These are phyloP conservation scores for Tillandsia fasciculata DNA, from an alignment of 176 grass and related monocot genomes.

Conservation along the genomic window DNA sequence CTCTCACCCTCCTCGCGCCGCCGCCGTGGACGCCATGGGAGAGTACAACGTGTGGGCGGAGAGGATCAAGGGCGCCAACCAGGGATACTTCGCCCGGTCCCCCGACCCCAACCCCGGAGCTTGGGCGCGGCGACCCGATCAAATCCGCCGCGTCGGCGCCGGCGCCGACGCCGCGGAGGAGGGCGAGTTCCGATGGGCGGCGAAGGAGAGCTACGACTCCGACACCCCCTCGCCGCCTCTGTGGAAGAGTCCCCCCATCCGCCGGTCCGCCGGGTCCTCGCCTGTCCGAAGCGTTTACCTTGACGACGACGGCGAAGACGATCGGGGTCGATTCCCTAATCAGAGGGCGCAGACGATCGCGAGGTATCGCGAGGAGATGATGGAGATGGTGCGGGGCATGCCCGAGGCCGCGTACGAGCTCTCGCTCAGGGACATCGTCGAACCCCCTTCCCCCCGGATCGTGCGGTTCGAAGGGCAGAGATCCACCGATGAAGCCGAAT, in stretches of 20 bases:
- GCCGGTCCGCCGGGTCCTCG: slow-evolving; percentile 12
- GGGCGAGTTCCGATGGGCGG: slow-evolving; percentile 31
- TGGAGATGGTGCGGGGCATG: slow-evolving; percentile 58
- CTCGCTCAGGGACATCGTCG: slow-evolving; percentile 84
- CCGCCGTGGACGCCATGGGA: neutral
- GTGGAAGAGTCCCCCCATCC: slow-evolving; percentile 18
- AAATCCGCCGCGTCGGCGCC: neutral
- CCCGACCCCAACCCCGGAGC: neutral
- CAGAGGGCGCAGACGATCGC: slow-evolving; percentile 43
- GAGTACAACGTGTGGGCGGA: slow-evolving; percentile 17
- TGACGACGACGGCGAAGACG: neutral
- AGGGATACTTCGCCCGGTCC: neutral
- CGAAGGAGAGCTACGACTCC: slow-evolving; percentile 22
- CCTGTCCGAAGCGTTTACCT: neutral
- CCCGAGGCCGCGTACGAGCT: slow-evolving; percentile 66
- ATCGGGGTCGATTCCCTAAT: neutral
- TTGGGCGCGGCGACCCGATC: neutral
- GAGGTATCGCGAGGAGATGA: slow-evolving; percentile 65
- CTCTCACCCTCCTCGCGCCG: neutral
- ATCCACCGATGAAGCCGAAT: neutral
- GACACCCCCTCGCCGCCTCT: slow-evolving; percentile 33
- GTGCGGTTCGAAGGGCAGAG: neutral
- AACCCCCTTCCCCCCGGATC: slow-evolving; percentile 1
- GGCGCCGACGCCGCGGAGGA: neutral
- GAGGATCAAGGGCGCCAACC: neutral